phyloP scores from a whole-genome alignment of 2,329 filamentous ascomycete genomes.

The Emericellopsis cladophorae region DNA sequence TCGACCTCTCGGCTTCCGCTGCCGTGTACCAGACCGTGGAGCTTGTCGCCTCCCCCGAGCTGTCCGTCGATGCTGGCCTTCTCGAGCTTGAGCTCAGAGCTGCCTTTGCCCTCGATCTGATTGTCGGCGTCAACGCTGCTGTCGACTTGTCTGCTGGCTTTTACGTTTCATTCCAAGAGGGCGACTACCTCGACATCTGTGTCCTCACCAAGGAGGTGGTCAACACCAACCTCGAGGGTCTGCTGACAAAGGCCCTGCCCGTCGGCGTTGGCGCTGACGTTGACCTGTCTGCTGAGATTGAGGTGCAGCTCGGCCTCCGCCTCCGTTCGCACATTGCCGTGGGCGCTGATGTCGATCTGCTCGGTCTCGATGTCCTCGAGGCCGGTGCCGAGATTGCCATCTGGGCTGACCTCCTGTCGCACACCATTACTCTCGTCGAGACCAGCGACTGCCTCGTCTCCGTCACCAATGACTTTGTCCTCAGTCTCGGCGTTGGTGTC shows the following conservation, averaged over 20 bases:
- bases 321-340: conserved; percentile 33
- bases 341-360: conserved; percentile 15
- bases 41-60: conserved; percentile 27
- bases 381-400: conserved; percentile 30
- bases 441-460: conserved; percentile 21
- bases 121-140: conserved; percentile 31
- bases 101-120: conserved; percentile 36
- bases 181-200: conserved; percentile 24
- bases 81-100: conserved; percentile 30
- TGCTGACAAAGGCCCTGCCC: conserved; percentile 12
- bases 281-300: conserved; percentile 26
- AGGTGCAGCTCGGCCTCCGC: conserved; percentile 35
- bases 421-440: conserved; percentile 27
- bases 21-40: conserved; percentile 37
- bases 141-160: conserved; percentile 33
- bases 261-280: conserved; percentile 10
- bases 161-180: conserved; percentile 36
- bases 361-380: conserved; percentile 15
- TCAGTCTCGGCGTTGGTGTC: conserved; percentile 11
- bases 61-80: conserved; percentile 25
- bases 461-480: conserved; percentile 8
- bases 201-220: conserved; percentile 23
- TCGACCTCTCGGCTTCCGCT: conserved; percentile 29
- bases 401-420: conserved; percentile 41
- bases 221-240: conserved; percentile 26